Evolutionary conservation across 2,329 filamentous ascomycete species (phyloP), one percentile per base, ranked within the genome.

Genomic region (Aspergillus quadrilineatus): DNA sequence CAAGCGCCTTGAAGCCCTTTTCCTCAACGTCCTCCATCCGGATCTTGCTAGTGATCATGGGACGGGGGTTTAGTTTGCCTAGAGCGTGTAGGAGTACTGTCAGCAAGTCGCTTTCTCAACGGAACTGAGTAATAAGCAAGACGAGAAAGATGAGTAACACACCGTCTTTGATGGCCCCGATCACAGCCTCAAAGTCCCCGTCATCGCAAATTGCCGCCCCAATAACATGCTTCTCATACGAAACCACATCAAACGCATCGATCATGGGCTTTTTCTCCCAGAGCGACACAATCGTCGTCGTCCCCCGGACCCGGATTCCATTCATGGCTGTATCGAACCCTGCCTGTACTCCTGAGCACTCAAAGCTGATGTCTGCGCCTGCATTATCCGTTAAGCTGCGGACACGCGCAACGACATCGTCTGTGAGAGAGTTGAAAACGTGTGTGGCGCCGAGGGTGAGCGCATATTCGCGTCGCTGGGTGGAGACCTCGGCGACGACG

Each of bases 21-120:
- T 85, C 77, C 0, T 84, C 82, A 12, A 87, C 69, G 17, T 82
- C 74, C 17, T 85, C 79, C 56, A 87, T 74, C 45, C 73, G 67
- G 36, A 87, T 84, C 65, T 77, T 83, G 49, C 79, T 77, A 0
- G 84, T 87, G 32, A 88, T 86, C 85, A 88, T 87, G 14, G 74
- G 69, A 9, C 70, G 71, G 0, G 83, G 82, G 55, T 80, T 74
- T 43, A 87, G 71, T n/a, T 69, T 74, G 4, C 79, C 82, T 79
- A 29, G 15, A 37, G 43, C 8, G 43, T 6, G 15, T 22, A 44
- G 15, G 22, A 71, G 59, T 64, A 60, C 55, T 4, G 47, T 58
- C 51, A 63, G 57, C 45, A 48, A 7, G 6, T 37, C 12, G 12
- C 30, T 15, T 46, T 7, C 12, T 29, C 15, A n/a, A 52, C 45